phyloP scores from a whole-genome alignment of 345 rosid genomes.

The Erysimum cheiranthoides region DNA sequence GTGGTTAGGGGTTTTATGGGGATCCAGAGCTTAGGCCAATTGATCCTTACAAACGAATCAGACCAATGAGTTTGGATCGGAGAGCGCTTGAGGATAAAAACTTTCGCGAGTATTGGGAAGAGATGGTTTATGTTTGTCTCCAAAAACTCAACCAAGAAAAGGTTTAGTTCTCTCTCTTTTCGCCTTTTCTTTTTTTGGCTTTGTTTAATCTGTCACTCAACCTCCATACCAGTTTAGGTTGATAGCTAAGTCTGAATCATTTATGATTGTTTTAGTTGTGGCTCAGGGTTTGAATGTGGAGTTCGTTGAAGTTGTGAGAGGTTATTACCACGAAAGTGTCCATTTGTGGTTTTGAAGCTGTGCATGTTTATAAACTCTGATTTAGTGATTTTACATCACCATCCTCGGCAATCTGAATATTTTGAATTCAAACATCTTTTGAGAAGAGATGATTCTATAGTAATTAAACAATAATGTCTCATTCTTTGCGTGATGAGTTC shows the following conservation, averaged over 20 bases:
- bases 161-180: neutral
- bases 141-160: constrained; percentile 1
- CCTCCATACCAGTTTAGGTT: no score
- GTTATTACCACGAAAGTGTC: no score
- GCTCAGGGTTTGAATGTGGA: constrained; percentile 13
- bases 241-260: neutral
- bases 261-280: neutral
- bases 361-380: no score
- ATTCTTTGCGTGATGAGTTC: no score
- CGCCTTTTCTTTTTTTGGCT: no score
- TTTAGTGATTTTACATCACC: no score
- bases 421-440: no score
- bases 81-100: neutral
- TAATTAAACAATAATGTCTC: no score
- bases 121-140: neutral
- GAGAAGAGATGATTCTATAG: no score
- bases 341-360: no score
- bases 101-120: neutral
- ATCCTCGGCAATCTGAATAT: no score
- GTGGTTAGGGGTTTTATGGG: constrained; percentile 5
- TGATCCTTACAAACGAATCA: neutral
- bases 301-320: constrained; percentile 21
- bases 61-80: neutral
- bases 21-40: neutral
- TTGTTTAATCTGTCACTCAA: no score